Base-by-base conservation (phyloP, 371 early-diverging fungal genomes). In the Lichtheimia corymbifera region DNA sequence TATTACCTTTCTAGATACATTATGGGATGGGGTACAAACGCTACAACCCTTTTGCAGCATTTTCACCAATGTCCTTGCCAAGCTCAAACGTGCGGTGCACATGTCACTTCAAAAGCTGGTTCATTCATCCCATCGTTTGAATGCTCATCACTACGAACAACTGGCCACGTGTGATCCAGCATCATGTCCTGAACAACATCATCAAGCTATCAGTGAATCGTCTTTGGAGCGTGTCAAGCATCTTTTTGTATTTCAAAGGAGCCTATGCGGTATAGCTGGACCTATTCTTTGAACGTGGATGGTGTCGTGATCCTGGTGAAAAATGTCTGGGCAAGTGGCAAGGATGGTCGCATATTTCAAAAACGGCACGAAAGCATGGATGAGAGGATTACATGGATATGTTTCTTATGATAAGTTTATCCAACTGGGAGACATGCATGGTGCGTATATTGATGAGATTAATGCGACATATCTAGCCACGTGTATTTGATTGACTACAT, bases 11-110 rank as follows among this genome's bases (percentile, higher is more conserved):
- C 22, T 64, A 81, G 81, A 81, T 78, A 15, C 81, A 76, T 43
- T 76, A 67, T 60, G 81, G 81, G 24, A 81, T 81, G 81, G 81
- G n/a, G 66, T 81, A 4, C 78, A 77, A 20, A 76, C 74, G 63
- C 56, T 81, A n/a, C 59, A 76, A 13, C 78, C 78, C 47, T 81
- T 81, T 40, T 73, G 76, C 58, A 74, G 72, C 35, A 52, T 81
- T 30, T 74, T 81, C 22, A 81, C 71, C 50, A 81, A 77, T 47
- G 78, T 81, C 25, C 78, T 77, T 59, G 81, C 81, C 17, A 77
- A 81, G 58, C 58, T 78, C 14, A 78, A 81, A 59, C 66, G 81
- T 51, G 81, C 81, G n/a, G 78, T 81, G 20, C 81, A 81, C 66
- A 74, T 76, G 20, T 78, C 81, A 30, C 68, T 81, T 7, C 76